A percentile compares a stretch with the other conserved stretches of the same genome.
These are phyloP conservation scores for Phytopythium boreale DNA, from an alignment of 352 stramenopile genomes.

Conservation along the genomic window DNA sequence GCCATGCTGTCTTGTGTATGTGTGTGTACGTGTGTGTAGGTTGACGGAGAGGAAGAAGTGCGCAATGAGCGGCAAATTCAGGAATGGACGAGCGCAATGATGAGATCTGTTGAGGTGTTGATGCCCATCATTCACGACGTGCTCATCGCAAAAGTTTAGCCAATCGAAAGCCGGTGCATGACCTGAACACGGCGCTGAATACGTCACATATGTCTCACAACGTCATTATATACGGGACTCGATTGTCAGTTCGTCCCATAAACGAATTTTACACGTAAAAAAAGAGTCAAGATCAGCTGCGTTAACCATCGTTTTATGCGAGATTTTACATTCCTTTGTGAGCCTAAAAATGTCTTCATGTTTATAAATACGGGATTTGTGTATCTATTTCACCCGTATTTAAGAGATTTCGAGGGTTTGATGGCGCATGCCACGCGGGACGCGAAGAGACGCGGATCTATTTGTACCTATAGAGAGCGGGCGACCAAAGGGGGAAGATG, in stretches of 20 bases:
- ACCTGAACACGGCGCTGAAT: not conserved
- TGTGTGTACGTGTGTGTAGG: not conserved
- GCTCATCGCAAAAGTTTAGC: not conserved
- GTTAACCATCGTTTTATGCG: no score
- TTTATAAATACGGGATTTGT: no score
- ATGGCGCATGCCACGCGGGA: no score
- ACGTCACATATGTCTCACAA: not conserved
- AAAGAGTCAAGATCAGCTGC: no score
- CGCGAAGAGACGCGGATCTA: not conserved
- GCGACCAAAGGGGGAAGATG: conserved; percentile 13
- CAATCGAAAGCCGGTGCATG: not conserved
- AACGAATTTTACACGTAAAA: not conserved
- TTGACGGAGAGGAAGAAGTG: not conserved
- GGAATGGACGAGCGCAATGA: not conserved
- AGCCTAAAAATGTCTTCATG: no score
- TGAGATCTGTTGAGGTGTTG: not conserved
- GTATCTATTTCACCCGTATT: no score
- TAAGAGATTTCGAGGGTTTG: no score
- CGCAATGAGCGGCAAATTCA: not conserved
- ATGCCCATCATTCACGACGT: not conserved
- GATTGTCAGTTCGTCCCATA: not conserved
- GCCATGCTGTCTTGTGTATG: not conserved
- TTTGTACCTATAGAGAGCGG: not conserved
- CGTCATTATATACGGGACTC: not conserved
- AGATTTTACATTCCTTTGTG: no score